A percentile compares a stretch with the other conserved stretches of the same genome.
Evolutionary conservation across 164 flowering plant species (phyloP).

Genomic region (Chimonanthus salicifolius): DNA sequence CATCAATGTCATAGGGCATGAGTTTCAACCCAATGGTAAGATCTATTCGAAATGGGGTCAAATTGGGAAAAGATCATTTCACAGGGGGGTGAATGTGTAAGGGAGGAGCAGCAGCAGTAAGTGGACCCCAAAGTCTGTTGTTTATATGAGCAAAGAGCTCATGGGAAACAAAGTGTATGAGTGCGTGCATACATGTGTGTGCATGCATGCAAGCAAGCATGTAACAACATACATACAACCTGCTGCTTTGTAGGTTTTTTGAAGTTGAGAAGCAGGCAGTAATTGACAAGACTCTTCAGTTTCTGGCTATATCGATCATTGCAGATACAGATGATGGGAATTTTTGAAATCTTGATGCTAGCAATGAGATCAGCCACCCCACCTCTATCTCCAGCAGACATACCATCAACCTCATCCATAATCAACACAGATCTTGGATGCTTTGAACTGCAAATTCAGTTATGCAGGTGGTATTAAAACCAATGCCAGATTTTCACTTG

Average conservation of each 20-base stretch:
- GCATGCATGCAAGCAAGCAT: too few relatives aligned
- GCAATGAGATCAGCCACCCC: slow-evolving; percentile 96
- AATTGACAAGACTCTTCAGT: slow-evolving; percentile 82
- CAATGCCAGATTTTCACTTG: not conserved
- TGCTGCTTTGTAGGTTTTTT: slow-evolving; percentile 97
- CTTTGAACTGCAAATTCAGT: slow-evolving; percentile 48
- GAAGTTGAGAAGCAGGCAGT: slow-evolving; percentile 74
- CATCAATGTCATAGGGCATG: too few relatives aligned
- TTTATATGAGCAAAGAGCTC: too few relatives aligned
- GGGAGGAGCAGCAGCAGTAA: too few relatives aligned
- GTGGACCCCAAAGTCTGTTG: too few relatives aligned
- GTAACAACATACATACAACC: slow-evolving; percentile 27
- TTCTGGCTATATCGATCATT: slow-evolving; percentile 98
- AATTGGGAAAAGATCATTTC: too few relatives aligned
- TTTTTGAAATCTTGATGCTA: slow-evolving; percentile 86
- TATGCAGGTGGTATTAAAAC: slow-evolving; percentile 3
- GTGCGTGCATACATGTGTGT: too few relatives aligned
- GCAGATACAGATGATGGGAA: slow-evolving; percentile 95
- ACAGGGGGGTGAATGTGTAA: too few relatives aligned
- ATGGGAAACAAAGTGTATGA: too few relatives aligned
- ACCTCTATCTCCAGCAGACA: slow-evolving; percentile 99
- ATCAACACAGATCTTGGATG: slow-evolving; percentile 73
- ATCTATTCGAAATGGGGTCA: too few relatives aligned
- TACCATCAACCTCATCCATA: slow-evolving; percentile 99
- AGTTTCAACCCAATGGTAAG: too few relatives aligned